phyloP scores from a whole-genome alignment of 805 yeast genomes.

The Wickerhamia fluorescens region DNA sequence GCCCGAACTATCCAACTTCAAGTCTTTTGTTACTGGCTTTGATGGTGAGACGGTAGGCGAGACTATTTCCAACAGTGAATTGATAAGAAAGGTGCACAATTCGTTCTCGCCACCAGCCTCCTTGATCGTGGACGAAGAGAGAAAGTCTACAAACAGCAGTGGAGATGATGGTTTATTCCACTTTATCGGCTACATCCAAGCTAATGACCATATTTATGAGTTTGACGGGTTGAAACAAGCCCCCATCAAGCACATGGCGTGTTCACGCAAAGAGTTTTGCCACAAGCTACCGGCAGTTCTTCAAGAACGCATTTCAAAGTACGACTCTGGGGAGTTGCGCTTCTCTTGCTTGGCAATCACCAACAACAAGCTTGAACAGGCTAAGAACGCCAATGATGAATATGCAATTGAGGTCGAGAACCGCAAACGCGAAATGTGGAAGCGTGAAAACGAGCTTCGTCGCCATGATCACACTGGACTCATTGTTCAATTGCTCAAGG shows the following conservation, averaged over 20 bases:
- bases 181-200: slow-evolving; percentile 47
- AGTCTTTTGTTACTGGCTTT: slow-evolving; percentile 43
- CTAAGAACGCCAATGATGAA: slow-evolving; percentile 32
- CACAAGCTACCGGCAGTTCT: slow-evolving; percentile 39
- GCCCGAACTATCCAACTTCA: slow-evolving; percentile 38
- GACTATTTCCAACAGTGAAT: slow-evolving; percentile 51
- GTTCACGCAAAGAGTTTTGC: slow-evolving; percentile 35
- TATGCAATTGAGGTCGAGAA: slow-evolving; percentile 32
- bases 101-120: slow-evolving; percentile 56
- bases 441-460: slow-evolving; percentile 46
- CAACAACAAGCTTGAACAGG: slow-evolving; percentile 39
- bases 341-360: slow-evolving; percentile 52
- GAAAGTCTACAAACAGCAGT: slow-evolving; percentile 10
- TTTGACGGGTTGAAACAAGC: slow-evolving; percentile 53
- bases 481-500: slow-evolving; percentile 38
- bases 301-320: slow-evolving; percentile 39
- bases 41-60: slow-evolving; percentile 57
- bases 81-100: slow-evolving; percentile 51
- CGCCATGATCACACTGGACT: slow-evolving; percentile 48
- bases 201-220: slow-evolving; percentile 45
- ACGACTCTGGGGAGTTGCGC: slow-evolving; percentile 42
- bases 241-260: slow-evolving; percentile 46
- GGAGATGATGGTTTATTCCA: slow-evolving; percentile 50
- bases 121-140: slow-evolving; percentile 41
- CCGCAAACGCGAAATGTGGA: slow-evolving; percentile 45